Conservation (phyloP, 495 filamentous ascomycete species). For the Aspergillus mulundensis region DNA sequence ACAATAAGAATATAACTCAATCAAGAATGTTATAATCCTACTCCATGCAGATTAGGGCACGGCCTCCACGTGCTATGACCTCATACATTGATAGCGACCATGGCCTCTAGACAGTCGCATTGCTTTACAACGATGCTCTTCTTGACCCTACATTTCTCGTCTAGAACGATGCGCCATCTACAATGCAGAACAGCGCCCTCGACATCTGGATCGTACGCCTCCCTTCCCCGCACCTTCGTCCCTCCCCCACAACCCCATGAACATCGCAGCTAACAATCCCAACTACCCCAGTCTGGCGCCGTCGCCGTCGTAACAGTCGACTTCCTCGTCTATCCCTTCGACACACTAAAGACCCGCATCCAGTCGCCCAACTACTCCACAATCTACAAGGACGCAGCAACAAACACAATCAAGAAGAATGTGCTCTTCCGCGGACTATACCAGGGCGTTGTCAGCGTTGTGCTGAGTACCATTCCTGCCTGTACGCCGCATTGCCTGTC, state of each 20-base stretch:
- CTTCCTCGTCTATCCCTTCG: conserved; percentile 74
- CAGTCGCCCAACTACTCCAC: conserved; percentile 69
- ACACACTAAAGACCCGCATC: conserved; percentile 81
- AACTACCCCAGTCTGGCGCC: conserved; percentile 64
- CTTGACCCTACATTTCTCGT: too few relatives aligned
- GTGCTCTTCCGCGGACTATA: conserved; percentile 72
- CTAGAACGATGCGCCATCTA: neutral
- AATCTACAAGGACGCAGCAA: conserved; percentile 55
- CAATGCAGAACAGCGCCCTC: conserved; percentile 46
- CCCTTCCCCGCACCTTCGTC: neutral
- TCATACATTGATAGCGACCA: conserved; percentile 9
- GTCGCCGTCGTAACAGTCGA: conserved; percentile 77
- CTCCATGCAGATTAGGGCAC: conserved; percentile 1
- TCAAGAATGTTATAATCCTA: too few relatives aligned
- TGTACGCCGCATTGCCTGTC: conserved; percentile 47
- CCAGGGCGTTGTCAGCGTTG: conserved; percentile 83
- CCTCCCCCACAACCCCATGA: neutral
- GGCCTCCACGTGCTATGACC: conserved; percentile 11
- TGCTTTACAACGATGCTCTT: too few relatives aligned
- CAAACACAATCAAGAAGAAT: conserved; percentile 47
- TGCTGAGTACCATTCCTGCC: conserved; percentile 82
- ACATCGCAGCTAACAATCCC: neutral
- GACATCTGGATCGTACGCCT: conserved; percentile 49
- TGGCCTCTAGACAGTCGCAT: too few relatives aligned
- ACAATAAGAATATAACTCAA: too few relatives aligned